These are phyloP conservation scores for Euptelea pleiosperma DNA, from an alignment of 164 flowering plant species.

Conservation along the genomic window DNA sequence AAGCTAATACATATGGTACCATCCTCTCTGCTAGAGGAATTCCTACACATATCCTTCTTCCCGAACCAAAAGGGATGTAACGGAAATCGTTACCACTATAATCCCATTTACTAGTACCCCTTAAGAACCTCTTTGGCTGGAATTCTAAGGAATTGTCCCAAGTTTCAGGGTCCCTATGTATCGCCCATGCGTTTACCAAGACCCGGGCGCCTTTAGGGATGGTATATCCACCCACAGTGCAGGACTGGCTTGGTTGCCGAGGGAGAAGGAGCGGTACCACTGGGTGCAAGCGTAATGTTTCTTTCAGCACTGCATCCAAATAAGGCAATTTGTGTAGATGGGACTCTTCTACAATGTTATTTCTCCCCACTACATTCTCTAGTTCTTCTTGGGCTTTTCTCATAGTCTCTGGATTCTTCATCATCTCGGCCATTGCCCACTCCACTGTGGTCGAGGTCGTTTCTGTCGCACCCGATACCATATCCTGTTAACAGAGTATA, in stretches of 20 bases:
- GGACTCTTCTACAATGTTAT: conserved; percentile 17
- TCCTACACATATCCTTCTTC: conserved; percentile 52
- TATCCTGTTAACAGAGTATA: conserved; percentile 17
- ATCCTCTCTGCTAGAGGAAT: conserved; percentile 34
- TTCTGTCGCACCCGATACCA: conserved; percentile 20
- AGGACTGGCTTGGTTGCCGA: conserved; percentile 1
- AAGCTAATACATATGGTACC: conserved; percentile 26
- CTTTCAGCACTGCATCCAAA: conserved; percentile 35
- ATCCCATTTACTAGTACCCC: conserved; percentile 7
- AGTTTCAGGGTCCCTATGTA: conserved; percentile 38
- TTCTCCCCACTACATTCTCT: conserved; percentile 13
- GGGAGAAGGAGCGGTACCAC: conserved; percentile 27
- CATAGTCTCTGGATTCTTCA: conserved; percentile 15
- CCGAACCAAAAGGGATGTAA: conserved; percentile 52
- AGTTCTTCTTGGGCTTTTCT: conserved; percentile 23
- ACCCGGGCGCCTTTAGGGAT: conserved; percentile 28
- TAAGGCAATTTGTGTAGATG: conserved; percentile 29
- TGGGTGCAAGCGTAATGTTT: conserved; percentile 36
- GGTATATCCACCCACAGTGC: conserved; percentile 30
- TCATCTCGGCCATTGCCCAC: conserved; percentile 29
- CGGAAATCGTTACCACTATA: conserved; percentile 24
- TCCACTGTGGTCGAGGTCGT: conserved; percentile 22
- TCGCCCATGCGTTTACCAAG: conserved; percentile 33
- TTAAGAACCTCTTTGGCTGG: conserved; percentile 29
- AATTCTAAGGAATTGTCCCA: conserved; percentile 42